These are phyloP conservation scores for Rhizophora apiculata DNA, from an alignment of 345 rosid species.

Conservation along the genomic window DNA sequence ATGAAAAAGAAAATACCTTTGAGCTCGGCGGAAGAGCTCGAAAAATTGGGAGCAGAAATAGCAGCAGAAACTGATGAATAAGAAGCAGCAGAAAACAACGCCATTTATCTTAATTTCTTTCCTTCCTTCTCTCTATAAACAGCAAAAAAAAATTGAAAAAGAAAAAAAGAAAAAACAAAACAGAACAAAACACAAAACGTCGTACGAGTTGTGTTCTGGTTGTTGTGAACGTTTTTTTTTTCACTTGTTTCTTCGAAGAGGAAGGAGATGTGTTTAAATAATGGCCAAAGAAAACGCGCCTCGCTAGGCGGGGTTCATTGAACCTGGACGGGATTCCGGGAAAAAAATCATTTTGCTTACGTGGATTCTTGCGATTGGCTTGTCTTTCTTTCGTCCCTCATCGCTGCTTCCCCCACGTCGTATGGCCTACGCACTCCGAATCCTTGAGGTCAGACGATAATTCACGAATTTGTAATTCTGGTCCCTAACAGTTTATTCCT, in stretches of 20 bases:
- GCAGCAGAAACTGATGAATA: slow-evolving; percentile 32
- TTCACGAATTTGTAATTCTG: no score
- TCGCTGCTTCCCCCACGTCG: no score
- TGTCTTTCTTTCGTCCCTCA: no score
- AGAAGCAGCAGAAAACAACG: slow-evolving; percentile 42
- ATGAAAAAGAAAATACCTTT: slow-evolving; percentile 34
- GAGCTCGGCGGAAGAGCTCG: slow-evolving; percentile 30
- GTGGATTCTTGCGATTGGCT: slow-evolving; percentile 33
- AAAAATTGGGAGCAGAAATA: slow-evolving; percentile 27
- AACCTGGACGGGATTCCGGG: slow-evolving; percentile 46
- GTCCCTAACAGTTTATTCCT: no score
- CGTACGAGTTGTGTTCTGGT: no score
- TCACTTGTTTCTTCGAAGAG: no score
- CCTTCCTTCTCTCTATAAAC: not conserved
- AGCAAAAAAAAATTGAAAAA: not conserved
- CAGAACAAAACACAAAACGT: no score
- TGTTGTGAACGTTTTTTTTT: no score
- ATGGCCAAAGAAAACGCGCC: slow-evolving; percentile 10
- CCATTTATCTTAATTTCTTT: not conserved
- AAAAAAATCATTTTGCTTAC: slow-evolving; percentile 1
- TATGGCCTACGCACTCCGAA: no score
- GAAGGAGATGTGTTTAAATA: slow-evolving; percentile 34
- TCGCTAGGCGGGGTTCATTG: slow-evolving; percentile 30
- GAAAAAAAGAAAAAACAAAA: not conserved
- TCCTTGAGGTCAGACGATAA: no score